A percentile compares a stretch with the other conserved stretches of the same genome.
These are phyloP conservation scores for fission yeast (Schizosaccharomyces pombe) DNA, from an alignment of 805 yeast genomes.

Conservation along the genomic window DNA sequence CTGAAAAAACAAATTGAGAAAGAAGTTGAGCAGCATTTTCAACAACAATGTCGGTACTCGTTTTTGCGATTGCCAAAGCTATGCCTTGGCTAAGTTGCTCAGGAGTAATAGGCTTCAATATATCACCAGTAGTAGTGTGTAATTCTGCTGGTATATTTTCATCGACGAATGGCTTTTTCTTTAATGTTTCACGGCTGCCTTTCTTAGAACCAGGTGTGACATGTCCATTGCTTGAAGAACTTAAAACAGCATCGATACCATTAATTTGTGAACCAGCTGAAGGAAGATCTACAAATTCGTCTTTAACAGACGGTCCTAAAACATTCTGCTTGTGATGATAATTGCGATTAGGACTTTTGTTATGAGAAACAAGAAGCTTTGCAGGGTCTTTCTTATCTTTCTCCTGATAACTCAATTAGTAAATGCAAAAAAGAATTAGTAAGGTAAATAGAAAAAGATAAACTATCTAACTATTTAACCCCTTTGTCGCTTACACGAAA, in stretches of 20 bases:
- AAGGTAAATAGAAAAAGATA: not conserved
- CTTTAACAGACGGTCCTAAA: not conserved
- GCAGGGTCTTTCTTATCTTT: constrained; percentile 1
- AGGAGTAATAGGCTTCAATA: not conserved
- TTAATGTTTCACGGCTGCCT: not conserved
- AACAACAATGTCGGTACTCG: not conserved
- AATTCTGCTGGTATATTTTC: not conserved
- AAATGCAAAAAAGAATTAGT: too few relatives aligned
- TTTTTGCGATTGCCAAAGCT: not conserved
- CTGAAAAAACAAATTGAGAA: not conserved
- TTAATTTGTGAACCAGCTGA: too few relatives aligned
- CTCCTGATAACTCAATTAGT: too few relatives aligned
- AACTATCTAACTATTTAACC: not conserved
- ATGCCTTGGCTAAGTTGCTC: not conserved
- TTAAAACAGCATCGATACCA: too few relatives aligned
- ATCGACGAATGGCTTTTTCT: not conserved
- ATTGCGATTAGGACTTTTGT: not conserved
- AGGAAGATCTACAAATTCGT: not conserved
- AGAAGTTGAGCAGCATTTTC: not conserved
- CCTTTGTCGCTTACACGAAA: constrained; percentile 2
- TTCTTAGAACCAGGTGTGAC: not conserved
- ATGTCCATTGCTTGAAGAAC: not conserved
- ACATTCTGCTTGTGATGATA: not conserved
- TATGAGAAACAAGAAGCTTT: not conserved
- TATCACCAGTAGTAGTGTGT: not conserved